These are phyloP conservation scores for Euclidium syriacum DNA, from an alignment of 345 rosid species.

Conservation along the genomic window DNA sequence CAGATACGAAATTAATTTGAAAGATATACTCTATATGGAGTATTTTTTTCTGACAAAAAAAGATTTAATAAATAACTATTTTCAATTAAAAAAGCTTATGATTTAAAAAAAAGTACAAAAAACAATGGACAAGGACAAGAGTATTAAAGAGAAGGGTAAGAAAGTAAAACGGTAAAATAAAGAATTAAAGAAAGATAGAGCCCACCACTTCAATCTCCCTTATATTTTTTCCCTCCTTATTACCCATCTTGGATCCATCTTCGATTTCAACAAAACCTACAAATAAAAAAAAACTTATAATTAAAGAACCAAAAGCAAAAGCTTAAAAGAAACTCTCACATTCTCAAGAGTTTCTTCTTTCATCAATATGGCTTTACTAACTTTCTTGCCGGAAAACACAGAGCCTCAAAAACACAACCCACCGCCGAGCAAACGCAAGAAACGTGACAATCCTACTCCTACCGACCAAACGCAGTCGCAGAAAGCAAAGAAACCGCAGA, in stretches of 20 bases:
- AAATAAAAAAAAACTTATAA: conserved; percentile 9
- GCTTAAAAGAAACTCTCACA: conserved; percentile 17
- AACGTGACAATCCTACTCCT: conserved; percentile 17
- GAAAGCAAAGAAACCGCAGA: conserved; percentile 22
- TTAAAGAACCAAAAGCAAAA: conserved; percentile 21
- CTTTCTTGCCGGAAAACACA: conserved; percentile 28
- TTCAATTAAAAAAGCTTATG: background rate
- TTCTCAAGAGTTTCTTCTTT: conserved; percentile 24
- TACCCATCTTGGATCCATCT: conserved; percentile 32
- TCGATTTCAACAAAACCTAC: conserved; percentile 27
- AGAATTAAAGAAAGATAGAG: conserved; percentile 18
- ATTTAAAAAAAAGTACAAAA: background rate
- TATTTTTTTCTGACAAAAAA: conserved; percentile 13
- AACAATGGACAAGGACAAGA: background rate
- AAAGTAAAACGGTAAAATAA: conserved; percentile 19
- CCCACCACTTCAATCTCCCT: conserved; percentile 22
- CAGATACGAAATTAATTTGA: conserved; percentile 17
- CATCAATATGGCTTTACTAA: conserved; percentile 31
- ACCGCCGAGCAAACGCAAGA: conserved; percentile 29
- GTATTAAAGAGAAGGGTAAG: background rate
- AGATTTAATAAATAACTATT: no score
- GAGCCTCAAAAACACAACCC: conserved; percentile 22
- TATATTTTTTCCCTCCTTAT: conserved; percentile 27
- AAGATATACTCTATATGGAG: no score
- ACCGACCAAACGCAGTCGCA: conserved; percentile 16